Percentiles rank a stretch among this genome's conserved stretches.
These are phyloP conservation scores for Elongisporangium senticosum DNA, from an alignment of 352 stramenopile species.

Conservation along the genomic window DNA sequence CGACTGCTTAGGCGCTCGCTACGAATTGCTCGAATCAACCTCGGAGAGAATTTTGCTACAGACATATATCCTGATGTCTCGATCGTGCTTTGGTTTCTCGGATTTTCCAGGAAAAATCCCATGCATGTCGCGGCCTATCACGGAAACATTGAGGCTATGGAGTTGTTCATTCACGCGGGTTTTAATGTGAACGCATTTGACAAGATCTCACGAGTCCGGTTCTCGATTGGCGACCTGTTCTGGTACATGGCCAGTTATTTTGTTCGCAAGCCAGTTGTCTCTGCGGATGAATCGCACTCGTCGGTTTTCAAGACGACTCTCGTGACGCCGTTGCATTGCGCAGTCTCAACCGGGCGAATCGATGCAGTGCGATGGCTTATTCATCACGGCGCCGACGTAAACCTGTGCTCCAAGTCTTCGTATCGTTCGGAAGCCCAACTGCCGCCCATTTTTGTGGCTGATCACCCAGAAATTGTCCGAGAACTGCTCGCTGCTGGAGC, in stretches of 20 bases:
- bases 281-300: constrained; percentile 53
- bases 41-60: constrained; percentile 47
- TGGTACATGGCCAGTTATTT: constrained; percentile 75
- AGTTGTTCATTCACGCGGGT: constrained; percentile 44
- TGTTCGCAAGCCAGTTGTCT: constrained; percentile 62
- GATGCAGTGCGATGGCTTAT: constrained; percentile 73
- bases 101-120: constrained; percentile 77
- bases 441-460: constrained; percentile 75
- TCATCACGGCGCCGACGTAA: constrained; percentile 65
- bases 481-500: constrained; percentile 56
- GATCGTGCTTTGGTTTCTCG: constrained; percentile 65
- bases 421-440: constrained; percentile 56
- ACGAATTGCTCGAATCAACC: constrained; percentile 38
- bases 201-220: constrained; percentile 74
- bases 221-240: constrained; percentile 76
- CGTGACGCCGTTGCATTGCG: constrained; percentile 72
- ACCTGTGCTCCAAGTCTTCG: constrained; percentile 70
- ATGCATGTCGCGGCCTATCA: constrained; percentile 81
- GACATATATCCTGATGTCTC: constrained; percentile 65
- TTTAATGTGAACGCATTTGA: constrained; percentile 74
- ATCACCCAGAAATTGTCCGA: constrained; percentile 76
- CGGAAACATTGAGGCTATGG: constrained; percentile 69
- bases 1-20: constrained; percentile 50
- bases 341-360: constrained; percentile 65
- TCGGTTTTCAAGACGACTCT: constrained; percentile 71